Percentiles rank a stretch among this genome's conserved stretches.
phyloP scores from a whole-genome alignment of 805 yeast species.

The Clavispora vitiphila region DNA sequence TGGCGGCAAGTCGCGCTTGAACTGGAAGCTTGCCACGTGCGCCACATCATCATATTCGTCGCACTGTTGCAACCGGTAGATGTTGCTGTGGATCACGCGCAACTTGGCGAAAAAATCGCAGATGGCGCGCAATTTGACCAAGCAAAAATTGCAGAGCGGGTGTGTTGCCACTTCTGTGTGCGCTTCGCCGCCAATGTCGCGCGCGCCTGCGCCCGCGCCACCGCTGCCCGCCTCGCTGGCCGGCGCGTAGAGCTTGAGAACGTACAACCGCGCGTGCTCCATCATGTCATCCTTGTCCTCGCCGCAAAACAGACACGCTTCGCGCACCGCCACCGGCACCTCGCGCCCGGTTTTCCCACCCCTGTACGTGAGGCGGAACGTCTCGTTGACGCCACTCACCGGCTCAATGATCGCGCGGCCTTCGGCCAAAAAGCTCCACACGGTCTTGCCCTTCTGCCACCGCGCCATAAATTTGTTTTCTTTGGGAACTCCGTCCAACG shows the following conservation, averaged over 20 bases:
- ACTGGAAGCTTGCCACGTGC: conserved; percentile 19
- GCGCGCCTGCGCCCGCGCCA: conserved; percentile 5
- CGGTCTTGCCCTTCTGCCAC: conserved; percentile 41
- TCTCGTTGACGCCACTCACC: conserved; percentile 74
- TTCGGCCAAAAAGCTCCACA: conserved; percentile 67
- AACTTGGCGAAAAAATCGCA: conserved; percentile 81
- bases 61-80: conserved; percentile 52
- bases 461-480: conserved; percentile 43
- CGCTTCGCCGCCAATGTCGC: conserved; percentile 16
- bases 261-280: conserved; percentile 74
- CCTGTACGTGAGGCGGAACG: conserved; percentile 45
- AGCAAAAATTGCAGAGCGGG: conserved; percentile 78
- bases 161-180: conserved; percentile 39
- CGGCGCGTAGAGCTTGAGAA: conserved; percentile 46
- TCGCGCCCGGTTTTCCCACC: conserved; percentile 15
- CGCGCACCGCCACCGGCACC: conserved; percentile 65
- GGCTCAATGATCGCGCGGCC: conserved; percentile 85
- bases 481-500: conserved; percentile 28
- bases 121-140: conserved; percentile 69
- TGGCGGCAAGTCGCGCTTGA: conserved; percentile 18
- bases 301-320: conserved; percentile 81
- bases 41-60: conserved; percentile 22
- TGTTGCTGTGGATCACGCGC: conserved; percentile 49
- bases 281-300: conserved; percentile 66
- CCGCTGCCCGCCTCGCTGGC: conserved; percentile 7